Evolutionary conservation across 306 rosid species (phyloP), one percentile per base, ranked within the genome.

Genomic region (Quercus gilva): DNA sequence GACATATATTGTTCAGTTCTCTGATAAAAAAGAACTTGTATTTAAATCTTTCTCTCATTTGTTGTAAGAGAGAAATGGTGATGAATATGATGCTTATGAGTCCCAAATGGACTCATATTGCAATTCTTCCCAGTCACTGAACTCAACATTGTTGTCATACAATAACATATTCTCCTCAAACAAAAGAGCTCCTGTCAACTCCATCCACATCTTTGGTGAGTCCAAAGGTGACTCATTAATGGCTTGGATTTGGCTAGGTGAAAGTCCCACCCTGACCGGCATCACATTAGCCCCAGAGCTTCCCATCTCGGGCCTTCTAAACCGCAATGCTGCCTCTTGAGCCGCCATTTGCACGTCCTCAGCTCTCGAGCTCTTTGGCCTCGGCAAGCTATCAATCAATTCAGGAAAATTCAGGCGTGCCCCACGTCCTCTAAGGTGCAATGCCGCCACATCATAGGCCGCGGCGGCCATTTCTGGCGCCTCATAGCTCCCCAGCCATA

Each of bases 141-240:
- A 68, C 56, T 70, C 29, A 41, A 61, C 71, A 67, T 21, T 71
- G 31, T 43, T 55, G 53, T 59, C 69, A 49, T 18, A 75, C 20
- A 72, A 45, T 69, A 13, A 56, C 86, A 69, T 55, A 12, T 85
- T 71, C 28, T 82, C 76, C 8, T 81, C 86, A 14, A 71, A 73
- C 85, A 73, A 45, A 6, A 79, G 56, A 15, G 87, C 79, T 31
- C 80, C 96, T 18, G 85, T 76, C 89, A 90, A 87, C 78, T 92
- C 97, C 96, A 89, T 92, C 97, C 97, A 94, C 94, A 87, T 92
- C 37, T 81, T 91, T 0, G 99, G 99, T 4, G 99, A 94, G 49
- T 94, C 92, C 86, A 94, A 76, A 18, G 97, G 99, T 8, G 87
- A 91, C 74, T 94, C 99, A 67, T 91, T 92, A 2, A 94, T 94